Evolutionary conservation across 2,329 filamentous ascomycete genomes (phyloP), one percentile per base, ranked within the genome.

Genomic region (Coniochaeta hoffmannii): DNA sequence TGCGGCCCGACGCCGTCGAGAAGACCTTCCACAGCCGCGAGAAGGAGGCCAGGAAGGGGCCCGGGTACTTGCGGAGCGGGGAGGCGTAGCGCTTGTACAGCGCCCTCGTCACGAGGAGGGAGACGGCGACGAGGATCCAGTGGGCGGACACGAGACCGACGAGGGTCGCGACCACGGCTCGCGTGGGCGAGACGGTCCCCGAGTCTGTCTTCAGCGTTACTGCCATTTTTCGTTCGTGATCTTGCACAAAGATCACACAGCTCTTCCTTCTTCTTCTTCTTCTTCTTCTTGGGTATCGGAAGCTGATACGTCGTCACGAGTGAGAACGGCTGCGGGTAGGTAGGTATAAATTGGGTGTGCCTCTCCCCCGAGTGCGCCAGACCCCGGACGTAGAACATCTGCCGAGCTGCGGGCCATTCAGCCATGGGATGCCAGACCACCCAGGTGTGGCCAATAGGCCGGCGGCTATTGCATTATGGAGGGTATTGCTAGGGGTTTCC

Each of bases 11-110:
- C 1, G 67, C 65, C 4, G 69, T 71, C 1, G 71, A 75, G 26
- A 62, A 30, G 28, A 75, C 60, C 56, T 75, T 76, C 73, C 73
- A 76, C 4, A 76, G 65, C 1, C 73, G 71, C 0, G 64, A 64
- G 31, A 66, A 55, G 1, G 69, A 70, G 12, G 68, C 69, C 10
- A 70, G 61, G 56, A 64, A 61, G 2, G 69, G 70, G 5, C 69
- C 70, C 0, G 69, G 69, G 53, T 67, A 71, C 31, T 63, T 63
- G n/a, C 68, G 65, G 14, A 71, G 63, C 1, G 69, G 69, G 5
- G 69, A 70, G 34, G 64, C 62, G 56, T 70, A 71, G 41, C 66
- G 64, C 28, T 64, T 65, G 59, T 66, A 65, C 14, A 68, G 51
- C 3, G 61, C 59, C 9, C 68, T 66, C 15, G 59, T 4, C 36